Evolutionary conservation across 139 green algal species (phyloP).

Genomic region (Trebouxia sp.): DNA sequence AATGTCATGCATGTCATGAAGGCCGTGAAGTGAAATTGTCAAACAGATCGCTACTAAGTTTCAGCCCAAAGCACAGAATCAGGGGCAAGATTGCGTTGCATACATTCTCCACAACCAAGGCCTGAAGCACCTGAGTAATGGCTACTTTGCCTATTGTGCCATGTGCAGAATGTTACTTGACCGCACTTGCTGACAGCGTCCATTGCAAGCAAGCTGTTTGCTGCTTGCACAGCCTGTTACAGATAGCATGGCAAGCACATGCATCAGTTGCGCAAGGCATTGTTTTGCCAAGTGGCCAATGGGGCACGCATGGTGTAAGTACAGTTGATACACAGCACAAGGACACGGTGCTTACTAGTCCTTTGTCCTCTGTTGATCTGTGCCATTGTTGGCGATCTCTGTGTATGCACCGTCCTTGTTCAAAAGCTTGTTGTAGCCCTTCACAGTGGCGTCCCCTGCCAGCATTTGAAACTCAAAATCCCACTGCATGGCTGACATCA

Average conservation of each 20-base stretch:
- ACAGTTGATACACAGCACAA: neutral
- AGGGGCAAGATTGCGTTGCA: no score
- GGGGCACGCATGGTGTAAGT: neutral
- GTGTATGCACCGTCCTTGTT: neutral
- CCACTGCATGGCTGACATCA: no score
- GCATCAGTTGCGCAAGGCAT: neutral
- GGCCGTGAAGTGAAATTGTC: no score
- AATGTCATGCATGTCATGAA: no score
- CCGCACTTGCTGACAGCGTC: no score
- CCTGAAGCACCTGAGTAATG: no score
- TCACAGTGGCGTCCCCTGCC: slow-evolving; percentile 14
- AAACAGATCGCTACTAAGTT: no score
- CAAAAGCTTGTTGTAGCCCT: slow-evolving; percentile 25
- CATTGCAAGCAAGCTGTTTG: no score
- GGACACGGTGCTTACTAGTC: neutral
- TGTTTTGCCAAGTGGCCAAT: neutral
- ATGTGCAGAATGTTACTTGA: no score
- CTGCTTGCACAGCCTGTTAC: neutral
- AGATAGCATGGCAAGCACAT: neutral
- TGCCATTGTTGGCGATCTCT: slow-evolving; percentile 23
- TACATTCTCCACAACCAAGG: no score
- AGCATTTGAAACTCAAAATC: neutral
- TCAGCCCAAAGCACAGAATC: no score
- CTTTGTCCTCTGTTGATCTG: neutral
- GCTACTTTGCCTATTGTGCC: no score